Evolutionary conservation across 2,329 filamentous ascomycete genomes (phyloP).

Genomic region (Microdochium bolleyi): DNA sequence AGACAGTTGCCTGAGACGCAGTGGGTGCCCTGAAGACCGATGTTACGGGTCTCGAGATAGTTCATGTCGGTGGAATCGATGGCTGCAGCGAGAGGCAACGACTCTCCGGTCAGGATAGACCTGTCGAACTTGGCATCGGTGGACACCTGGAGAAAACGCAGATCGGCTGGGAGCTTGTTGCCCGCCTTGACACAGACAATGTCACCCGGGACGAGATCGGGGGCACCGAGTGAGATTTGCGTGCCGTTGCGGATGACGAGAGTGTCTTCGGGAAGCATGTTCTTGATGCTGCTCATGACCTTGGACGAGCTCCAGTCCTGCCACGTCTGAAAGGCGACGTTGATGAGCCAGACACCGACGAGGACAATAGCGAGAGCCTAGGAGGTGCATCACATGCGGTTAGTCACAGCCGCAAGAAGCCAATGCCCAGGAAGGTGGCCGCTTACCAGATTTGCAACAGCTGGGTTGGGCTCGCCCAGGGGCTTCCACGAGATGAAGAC

Average conservation of each 20-base stretch:
- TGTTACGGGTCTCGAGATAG: slow-evolving; percentile 69
- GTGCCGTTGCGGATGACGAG: slow-evolving; percentile 53
- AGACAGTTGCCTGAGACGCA: slow-evolving; percentile 61
- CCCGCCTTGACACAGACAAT: slow-evolving; percentile 61
- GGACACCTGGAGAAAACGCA: slow-evolving; percentile 61
- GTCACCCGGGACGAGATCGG: slow-evolving; percentile 65
- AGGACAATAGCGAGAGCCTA: slow-evolving; percentile 65
- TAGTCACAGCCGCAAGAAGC: neutral
- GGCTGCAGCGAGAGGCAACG: slow-evolving; percentile 53
- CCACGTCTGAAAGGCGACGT: slow-evolving; percentile 62
- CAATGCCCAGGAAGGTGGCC: neutral
- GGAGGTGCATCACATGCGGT: neutral
- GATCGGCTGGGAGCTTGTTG: slow-evolving; percentile 66
- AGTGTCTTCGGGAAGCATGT: slow-evolving; percentile 70
- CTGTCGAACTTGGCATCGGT: slow-evolving; percentile 66
- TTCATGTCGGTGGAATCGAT: slow-evolving; percentile 63
- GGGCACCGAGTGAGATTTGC: slow-evolving; percentile 38
- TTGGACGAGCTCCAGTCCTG: slow-evolving; percentile 70
- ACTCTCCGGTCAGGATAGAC: slow-evolving; percentile 59
- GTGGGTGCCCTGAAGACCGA: slow-evolving; percentile 73
- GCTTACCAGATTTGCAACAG: slow-evolving; percentile 50
- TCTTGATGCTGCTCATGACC: slow-evolving; percentile 74
- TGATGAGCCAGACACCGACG: slow-evolving; percentile 59
- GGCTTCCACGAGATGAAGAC: slow-evolving; percentile 75
- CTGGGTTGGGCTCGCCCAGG: slow-evolving; percentile 57